A percentile compares a stretch with the other conserved stretches of the same genome.
Conservation (phyloP, 164 flowering plant species). For the Tinospora cordifolia region DNA sequence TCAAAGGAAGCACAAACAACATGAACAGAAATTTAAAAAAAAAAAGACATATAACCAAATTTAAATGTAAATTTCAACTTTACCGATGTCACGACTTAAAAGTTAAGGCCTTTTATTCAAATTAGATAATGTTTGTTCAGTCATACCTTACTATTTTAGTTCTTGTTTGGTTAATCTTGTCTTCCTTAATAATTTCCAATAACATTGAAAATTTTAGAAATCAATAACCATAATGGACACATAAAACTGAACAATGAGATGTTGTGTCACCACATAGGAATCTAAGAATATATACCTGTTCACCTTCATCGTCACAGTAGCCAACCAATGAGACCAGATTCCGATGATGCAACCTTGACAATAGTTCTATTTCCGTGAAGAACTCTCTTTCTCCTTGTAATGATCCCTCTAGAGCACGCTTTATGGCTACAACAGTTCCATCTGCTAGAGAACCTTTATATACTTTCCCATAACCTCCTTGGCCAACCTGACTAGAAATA, state of each 20-base stretch:
- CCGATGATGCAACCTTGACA: constrained; percentile 21
- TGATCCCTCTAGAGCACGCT: constrained; percentile 18
- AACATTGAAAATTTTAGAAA: not conserved
- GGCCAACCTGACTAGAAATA: constrained; percentile 12
- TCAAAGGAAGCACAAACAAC: no score
- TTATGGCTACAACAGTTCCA: constrained; percentile 15
- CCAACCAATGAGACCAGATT: constrained; percentile 20
- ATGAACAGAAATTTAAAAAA: no score
- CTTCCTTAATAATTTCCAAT: not conserved
- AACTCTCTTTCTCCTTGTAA: constrained; percentile 22
- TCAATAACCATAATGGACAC: not conserved
- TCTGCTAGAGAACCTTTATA: constrained; percentile 19
- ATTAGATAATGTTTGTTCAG: not conserved
- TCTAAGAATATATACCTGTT: constrained; percentile 16
- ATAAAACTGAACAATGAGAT: not conserved
- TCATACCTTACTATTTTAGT: not conserved
- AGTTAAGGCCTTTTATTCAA: not conserved
- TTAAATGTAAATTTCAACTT: no score
- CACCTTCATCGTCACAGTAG: constrained; percentile 22
- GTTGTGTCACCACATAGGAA: not conserved
- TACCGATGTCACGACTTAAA: no score
- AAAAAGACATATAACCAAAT: no score
- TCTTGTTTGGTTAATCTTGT: not conserved
- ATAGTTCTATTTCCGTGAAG: constrained; percentile 19
- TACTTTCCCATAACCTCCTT: constrained; percentile 22